Evolutionary conservation across 768 basidiomycete species (phyloP).

Genomic region (Phaeotremella fagi): DNA sequence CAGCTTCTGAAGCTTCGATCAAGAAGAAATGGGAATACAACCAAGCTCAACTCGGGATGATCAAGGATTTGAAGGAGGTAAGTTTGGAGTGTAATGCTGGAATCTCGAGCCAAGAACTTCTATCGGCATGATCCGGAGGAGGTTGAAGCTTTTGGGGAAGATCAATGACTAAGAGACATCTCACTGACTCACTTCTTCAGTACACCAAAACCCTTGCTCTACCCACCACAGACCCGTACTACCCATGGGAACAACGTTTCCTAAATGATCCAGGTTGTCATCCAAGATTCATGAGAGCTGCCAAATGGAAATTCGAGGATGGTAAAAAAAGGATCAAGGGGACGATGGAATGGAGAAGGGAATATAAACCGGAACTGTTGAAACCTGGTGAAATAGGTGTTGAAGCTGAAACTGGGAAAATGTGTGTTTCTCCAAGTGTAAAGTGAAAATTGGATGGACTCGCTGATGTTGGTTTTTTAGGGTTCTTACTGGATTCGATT

Average conservation of each 20-base stretch:
- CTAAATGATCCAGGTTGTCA: conserved; percentile 61
- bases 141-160: too few relatives aligned
- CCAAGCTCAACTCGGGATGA: conserved; percentile 58
- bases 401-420: conserved; percentile 81
- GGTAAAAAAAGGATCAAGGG: conserved; percentile 71
- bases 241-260: conserved; percentile 74
- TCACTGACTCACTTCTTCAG: too few relatives aligned
- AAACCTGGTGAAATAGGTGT: conserved; percentile 68
- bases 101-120: too few relatives aligned
- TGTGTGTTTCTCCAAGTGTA: conserved; percentile 61
- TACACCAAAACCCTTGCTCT: conserved; percentile 64
- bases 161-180: too few relatives aligned
- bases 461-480: conserved; percentile 47
- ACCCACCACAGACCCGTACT: conserved; percentile 65
- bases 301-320: conserved; percentile 75
- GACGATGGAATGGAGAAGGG: conserved; percentile 78
- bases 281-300: conserved; percentile 74
- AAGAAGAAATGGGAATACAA: conserved; percentile 62
- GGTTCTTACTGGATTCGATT: conserved; percentile 77
- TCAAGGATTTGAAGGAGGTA: conserved; percentile 63
- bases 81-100: too few relatives aligned
- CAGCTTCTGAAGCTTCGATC: conserved; percentile 54
- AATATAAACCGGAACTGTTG: conserved; percentile 79
- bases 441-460: too few relatives aligned
- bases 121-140: too few relatives aligned